Conservation (phyloP, 2,329 filamentous ascomycete species). For the Cadophora luteo-olivacea region DNA sequence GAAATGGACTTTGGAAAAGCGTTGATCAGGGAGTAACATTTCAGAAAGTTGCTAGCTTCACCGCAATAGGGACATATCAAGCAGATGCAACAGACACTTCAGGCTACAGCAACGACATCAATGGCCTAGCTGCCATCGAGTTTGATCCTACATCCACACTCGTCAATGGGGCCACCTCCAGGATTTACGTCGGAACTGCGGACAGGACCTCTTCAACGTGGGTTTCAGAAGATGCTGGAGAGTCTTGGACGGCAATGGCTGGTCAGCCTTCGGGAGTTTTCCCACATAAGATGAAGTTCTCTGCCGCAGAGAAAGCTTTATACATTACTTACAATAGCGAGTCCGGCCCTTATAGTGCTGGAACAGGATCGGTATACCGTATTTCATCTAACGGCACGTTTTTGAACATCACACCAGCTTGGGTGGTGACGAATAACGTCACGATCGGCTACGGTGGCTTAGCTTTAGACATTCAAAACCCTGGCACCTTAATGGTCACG, state of each 20-base stretch:
- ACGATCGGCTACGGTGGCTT: constrained; percentile 64
- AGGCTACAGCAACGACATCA: constrained; percentile 30
- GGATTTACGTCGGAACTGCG: constrained; percentile 37
- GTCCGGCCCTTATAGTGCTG: constrained; percentile 63
- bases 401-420: constrained; percentile 62
- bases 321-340: constrained; percentile 63
- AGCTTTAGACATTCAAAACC: constrained; percentile 57
- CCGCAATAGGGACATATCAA: constrained; percentile 31
- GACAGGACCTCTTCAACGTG: constrained; percentile 28
- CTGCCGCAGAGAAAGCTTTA: constrained; percentile 54
- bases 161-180: constrained; percentile 30
- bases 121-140: constrained; percentile 34
- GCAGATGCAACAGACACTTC: constrained; percentile 23
- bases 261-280: constrained; percentile 36
- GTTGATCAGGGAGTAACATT: constrained; percentile 61
- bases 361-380: constrained; percentile 57
- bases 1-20: constrained; percentile 65
- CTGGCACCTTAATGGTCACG: constrained; percentile 62
- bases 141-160: constrained; percentile 35
- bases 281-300: constrained; percentile 38
- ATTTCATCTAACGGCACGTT: constrained; percentile 56
- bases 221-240: constrained; percentile 35
- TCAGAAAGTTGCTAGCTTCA: constrained; percentile 58
- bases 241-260: constrained; percentile 31
- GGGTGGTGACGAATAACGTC: constrained; percentile 30